These are phyloP conservation scores for Hemisphaericaspora subhashii DNA, from an alignment of 1,139 yeast genomes.

Conservation along the genomic window DNA sequence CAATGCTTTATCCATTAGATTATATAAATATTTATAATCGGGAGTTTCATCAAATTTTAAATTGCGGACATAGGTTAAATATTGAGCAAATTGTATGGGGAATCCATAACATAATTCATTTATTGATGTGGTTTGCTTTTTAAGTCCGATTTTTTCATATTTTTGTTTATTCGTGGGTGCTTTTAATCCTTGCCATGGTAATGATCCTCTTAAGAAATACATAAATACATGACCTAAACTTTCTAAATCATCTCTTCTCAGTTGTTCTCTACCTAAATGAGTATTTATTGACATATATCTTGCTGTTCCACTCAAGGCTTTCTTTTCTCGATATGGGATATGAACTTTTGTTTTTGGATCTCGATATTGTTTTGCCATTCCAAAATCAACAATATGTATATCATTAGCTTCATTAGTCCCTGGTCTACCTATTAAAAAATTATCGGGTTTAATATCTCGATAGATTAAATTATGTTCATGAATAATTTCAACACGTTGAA, in stretches of 20 bases:
- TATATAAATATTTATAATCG: conserved; percentile 55
- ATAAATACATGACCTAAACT: conserved; percentile 65
- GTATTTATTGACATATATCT: conserved; percentile 67
- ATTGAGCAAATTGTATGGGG: conserved; percentile 78
- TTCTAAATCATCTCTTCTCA: conserved; percentile 63
- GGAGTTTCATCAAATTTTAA: conserved; percentile 77
- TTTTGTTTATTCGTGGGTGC: conserved; percentile 83
- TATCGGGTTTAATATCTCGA: conserved; percentile 78
- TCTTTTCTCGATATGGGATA: conserved; percentile 62
- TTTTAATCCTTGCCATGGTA: conserved; percentile 59
- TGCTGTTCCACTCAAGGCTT: conserved; percentile 65
- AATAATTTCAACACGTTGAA: conserved; percentile 60
- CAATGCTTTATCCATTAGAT: conserved; percentile 45
- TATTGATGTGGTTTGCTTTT: conserved; percentile 70
- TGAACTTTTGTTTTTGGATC: conserved; percentile 61
- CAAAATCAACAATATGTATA: conserved; percentile 51
- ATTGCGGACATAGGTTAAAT: conserved; percentile 67
- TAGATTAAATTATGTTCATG: conserved; percentile 72
- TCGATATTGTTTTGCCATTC: conserved; percentile 69
- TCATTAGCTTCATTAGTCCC: conserved; percentile 62
- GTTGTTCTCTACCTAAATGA: conserved; percentile 64
- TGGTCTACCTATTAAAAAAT: conserved; percentile 70
- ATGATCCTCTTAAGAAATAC: conserved; percentile 60
- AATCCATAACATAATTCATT: conserved; percentile 66
- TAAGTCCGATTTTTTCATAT: conserved; percentile 80